Evolutionary conservation across 1,284 basidiomycete species (phyloP).

Genomic region (Ganoderma multipileum): DNA sequence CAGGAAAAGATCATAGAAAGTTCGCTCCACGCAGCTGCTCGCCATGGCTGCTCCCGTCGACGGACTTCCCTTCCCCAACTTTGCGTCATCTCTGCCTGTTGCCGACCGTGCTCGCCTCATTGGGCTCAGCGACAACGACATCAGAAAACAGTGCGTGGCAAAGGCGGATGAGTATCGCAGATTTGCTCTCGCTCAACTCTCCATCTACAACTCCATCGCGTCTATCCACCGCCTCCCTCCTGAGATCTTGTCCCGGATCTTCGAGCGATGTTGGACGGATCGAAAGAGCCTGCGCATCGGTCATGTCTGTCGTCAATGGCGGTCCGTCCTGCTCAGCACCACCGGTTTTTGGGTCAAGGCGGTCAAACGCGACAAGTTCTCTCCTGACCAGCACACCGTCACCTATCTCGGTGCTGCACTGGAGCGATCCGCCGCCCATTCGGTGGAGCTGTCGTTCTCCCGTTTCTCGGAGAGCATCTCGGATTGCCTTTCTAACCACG

Average conservation of each 20-base stretch:
- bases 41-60: neutral
- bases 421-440: neutral
- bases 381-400: neutral
- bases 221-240: constrained; percentile 7
- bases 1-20: too few species aligned
- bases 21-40: too few species aligned
- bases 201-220: constrained; percentile 1
- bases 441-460: neutral
- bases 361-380: neutral
- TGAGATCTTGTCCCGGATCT: constrained; percentile 1
- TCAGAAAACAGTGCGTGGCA: neutral
- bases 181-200: constrained; percentile 4
- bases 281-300: neutral
- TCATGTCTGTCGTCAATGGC: constrained; percentile 9
- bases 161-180: constrained; percentile 2
- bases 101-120: neutral
- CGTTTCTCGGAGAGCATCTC: neutral
- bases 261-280: neutral
- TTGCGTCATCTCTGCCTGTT: neutral
- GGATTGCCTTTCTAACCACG: neutral
- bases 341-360: constrained; percentile 1
- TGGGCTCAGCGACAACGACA: neutral
- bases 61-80: neutral
- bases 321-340: neutral
- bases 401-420: neutral